Evolutionary conservation across 352 stramenopile species (phyloP), one percentile per base, ranked within the genome.

Genomic region (Bremia lactucae): DNA sequence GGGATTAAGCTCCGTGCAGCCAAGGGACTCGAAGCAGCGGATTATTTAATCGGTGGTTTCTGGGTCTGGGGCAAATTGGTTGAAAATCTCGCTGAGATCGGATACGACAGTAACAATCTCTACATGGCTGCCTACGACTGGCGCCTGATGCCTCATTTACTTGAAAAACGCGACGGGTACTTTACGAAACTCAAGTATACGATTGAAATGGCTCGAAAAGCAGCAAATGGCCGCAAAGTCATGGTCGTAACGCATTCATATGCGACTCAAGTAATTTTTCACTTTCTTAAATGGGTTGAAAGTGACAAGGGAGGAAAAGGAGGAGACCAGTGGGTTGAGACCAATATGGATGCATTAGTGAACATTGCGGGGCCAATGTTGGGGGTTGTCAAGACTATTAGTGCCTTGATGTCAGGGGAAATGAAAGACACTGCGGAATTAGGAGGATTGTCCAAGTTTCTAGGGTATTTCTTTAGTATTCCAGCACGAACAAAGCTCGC

Each of bases 271-370:
- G 69, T 97, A 7, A 68, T 91, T n/a, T 79, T 95, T 36, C 95
- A 96, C 65, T 98, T 98, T 50, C 82, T 97, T 42, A 77, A 95
- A 38, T 98, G 94, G 94, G 91, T 97, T 34, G 86, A 95, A 33
- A 84, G 68, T 34, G 42, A 82, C 6, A 68, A 79, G 5, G 87
- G 84, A 23, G 85, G 85, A 24, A 78, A 77, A n/a, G 85, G 73
- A 24, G 90, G 91, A 1, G 68, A 78, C 11, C 42, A 83, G n/a
- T 98, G 94, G 94, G 82, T 97, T 3, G 87, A 97, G 31, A 65
- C 84, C 22, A 74, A 97, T 62, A 46, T 98, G 13, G 83, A 95
- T 40, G 45, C 81, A 2, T 94, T 95, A 24, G 70, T 96, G 20
- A 97, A 96, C 54, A 96, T 98, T 40, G 92, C 91, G n/a, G 92